Conservation (phyloP, 2,329 filamentous ascomycete species). For the Scedosporium minutisporum region DNA sequence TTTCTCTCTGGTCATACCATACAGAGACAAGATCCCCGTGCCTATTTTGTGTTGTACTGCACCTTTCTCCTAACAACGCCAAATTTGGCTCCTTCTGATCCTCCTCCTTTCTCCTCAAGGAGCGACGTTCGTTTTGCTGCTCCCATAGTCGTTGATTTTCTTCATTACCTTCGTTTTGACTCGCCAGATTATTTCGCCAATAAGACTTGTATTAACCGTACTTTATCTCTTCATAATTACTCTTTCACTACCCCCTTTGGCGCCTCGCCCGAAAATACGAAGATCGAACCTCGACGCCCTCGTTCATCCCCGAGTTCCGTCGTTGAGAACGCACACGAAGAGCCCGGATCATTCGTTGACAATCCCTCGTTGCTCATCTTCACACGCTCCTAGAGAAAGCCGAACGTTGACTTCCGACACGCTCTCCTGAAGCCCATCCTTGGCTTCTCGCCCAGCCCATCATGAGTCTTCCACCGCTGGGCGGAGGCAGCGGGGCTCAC, state of each 20-base stretch:
- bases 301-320: neutral
- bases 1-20: neutral
- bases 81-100: constrained; percentile 6
- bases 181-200: neutral
- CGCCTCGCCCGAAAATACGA: neutral
- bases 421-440: neutral
- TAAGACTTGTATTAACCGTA: neutral
- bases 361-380: neutral
- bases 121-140: constrained; percentile 4
- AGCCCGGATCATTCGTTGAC: neutral
- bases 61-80: constrained; percentile 3
- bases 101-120: constrained; percentile 3
- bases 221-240: neutral
- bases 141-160: constrained; percentile 1
- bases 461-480: constrained; percentile 49
- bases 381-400: neutral
- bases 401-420: neutral
- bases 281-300: neutral
- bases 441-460: constrained; percentile 17
- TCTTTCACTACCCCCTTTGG: neutral
- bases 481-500: constrained; percentile 48
- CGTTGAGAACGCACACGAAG: neutral
- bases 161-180: constrained; percentile 9
- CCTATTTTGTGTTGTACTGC: neutral
- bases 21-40: neutral